Evolutionary conservation across 768 basidiomycete species (phyloP).

Genomic region (Omphalotus guepiniiformis): DNA sequence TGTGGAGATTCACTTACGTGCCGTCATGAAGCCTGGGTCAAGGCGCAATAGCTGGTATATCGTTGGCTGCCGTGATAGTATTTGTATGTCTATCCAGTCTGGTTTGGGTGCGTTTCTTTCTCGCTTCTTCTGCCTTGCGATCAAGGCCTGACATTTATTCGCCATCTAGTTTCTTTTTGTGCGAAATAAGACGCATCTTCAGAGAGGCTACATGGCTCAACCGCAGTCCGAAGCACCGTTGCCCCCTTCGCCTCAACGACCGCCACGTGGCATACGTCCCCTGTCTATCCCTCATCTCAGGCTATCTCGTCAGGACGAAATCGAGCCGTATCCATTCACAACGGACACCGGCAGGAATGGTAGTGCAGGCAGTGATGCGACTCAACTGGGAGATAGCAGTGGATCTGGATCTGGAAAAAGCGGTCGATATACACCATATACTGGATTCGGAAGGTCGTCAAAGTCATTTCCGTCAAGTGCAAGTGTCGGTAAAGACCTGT

Average conservation of each 20-base stretch:
- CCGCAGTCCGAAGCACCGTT: constrained; percentile 20
- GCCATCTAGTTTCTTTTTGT: constrained; percentile 15
- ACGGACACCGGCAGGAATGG: too few species aligned
- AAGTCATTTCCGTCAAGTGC: too few species aligned
- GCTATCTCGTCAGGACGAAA: neutral
- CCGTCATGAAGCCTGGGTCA: constrained; percentile 4
- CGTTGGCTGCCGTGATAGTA: constrained; percentile 10
- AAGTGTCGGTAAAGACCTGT: too few species aligned
- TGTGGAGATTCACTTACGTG: neutral
- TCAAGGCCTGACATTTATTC: neutral
- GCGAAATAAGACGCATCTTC: constrained; percentile 22
- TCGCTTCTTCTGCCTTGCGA: neutral
- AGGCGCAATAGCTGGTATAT: constrained; percentile 15
- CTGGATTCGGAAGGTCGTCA: constrained; percentile 1
- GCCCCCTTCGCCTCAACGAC: neutral
- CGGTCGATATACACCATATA: constrained; percentile 2
- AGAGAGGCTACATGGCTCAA: constrained; percentile 25
- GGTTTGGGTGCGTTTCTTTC: constrained; percentile 14
- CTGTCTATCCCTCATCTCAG: neutral
- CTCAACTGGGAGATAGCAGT: neutral
- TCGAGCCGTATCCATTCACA: constrained; percentile 1
- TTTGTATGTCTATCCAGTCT: constrained; percentile 14
- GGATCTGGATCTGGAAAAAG: too few species aligned
- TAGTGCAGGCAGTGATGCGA: neutral
- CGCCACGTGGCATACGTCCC: neutral